phyloP scores from a whole-genome alignment of 345 rosid species.

The Pugionium dolabratum region DNA sequence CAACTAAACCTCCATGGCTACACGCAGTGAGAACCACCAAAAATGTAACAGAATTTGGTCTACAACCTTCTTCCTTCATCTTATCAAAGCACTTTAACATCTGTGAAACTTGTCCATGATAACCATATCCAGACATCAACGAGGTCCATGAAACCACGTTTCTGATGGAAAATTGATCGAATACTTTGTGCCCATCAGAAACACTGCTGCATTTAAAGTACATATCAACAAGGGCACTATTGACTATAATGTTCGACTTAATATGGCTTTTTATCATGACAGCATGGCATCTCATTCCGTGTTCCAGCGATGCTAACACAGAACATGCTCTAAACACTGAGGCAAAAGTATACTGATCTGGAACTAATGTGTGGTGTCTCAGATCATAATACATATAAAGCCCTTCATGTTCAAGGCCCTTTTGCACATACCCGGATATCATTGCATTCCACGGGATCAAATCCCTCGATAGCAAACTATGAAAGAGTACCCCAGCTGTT shows the following conservation, averaged over 20 bases:
- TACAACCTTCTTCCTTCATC: conserved; percentile 59
- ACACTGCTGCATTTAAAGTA: conserved; percentile 73
- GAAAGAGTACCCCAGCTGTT: conserved; percentile 48
- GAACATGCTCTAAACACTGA: conserved; percentile 68
- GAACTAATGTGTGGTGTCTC: conserved; percentile 49
- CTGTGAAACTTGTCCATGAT: conserved; percentile 60
- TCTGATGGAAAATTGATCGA: conserved; percentile 44
- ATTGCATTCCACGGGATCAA: conserved; percentile 61
- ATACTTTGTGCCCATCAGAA: conserved; percentile 50
- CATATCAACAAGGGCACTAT: conserved; percentile 73
- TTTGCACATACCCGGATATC: conserved; percentile 62
- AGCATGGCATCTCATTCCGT: conserved; percentile 62
- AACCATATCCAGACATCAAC: conserved; percentile 68
- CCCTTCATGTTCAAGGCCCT: conserved; percentile 49
- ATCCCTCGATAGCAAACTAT: conserved; percentile 34
- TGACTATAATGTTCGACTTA: conserved; percentile 54
- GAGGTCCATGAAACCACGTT: conserved; percentile 73
- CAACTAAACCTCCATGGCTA: conserved; percentile 70
- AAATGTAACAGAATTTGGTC: conserved; percentile 68
- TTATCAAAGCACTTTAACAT: conserved; percentile 61
- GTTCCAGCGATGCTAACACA: conserved; percentile 58
- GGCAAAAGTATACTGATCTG: conserved; percentile 73
- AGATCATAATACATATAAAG: conserved; percentile 51
- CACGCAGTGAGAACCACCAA: conserved; percentile 73
- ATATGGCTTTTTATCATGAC: conserved; percentile 51